Conservation (phyloP, 2,329 filamentous ascomycete genomes). For the Aspergillus calidoustus region DNA sequence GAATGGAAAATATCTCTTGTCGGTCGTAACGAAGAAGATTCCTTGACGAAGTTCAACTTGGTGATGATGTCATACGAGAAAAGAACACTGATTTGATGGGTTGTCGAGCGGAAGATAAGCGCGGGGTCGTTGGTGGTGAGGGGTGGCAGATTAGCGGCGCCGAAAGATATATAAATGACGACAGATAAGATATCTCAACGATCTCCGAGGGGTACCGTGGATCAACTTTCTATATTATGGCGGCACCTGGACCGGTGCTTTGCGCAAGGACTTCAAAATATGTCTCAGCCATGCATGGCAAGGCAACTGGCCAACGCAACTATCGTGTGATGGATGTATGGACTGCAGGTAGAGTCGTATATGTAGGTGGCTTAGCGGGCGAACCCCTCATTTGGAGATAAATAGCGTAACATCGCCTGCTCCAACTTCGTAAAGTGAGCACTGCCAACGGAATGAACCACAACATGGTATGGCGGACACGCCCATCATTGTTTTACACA, state of each 20-base stretch:
- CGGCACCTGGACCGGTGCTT: neutral
- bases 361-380: conserved; percentile 10
- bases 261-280: neutral
- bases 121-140: neutral
- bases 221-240: neutral
- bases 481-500: neutral
- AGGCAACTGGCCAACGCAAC: neutral
- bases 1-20: neutral
- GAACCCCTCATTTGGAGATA: conserved; percentile 16
- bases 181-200: neutral
- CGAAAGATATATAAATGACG: neutral
- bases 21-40: neutral
- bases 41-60: neutral
- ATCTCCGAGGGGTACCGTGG: neutral
- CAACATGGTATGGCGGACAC: conserved; percentile 4
- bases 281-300: neutral
- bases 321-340: neutral
- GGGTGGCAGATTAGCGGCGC: neutral
- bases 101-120: neutral
- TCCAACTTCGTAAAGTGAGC: neutral
- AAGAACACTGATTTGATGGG: too few relatives aligned
- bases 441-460: neutral
- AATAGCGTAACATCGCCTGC: conserved; percentile 7
- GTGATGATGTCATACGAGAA: neutral
- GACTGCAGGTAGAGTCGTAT: neutral